A percentile compares a stretch with the other conserved stretches of the same genome.
Evolutionary conservation across 352 stramenopile species (phyloP).

Genomic region (Thalassiosira exigua): DNA sequence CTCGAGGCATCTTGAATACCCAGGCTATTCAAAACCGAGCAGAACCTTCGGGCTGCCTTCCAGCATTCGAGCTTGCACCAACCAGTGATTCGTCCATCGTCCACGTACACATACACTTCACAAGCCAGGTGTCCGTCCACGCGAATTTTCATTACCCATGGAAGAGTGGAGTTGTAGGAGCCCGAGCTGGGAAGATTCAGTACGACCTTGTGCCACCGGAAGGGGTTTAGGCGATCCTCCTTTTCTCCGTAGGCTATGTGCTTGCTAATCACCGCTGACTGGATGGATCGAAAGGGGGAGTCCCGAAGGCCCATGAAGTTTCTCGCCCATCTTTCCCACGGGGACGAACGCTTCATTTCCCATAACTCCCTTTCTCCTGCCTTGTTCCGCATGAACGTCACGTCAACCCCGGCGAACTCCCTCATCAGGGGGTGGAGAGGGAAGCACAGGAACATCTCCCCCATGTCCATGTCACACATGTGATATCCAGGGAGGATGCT

Average conservation of each 20-base stretch:
- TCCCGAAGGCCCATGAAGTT: constrained; percentile 45
- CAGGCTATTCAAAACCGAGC: background rate
- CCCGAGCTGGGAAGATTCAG: constrained; percentile 20
- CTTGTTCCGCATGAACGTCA: constrained; percentile 1
- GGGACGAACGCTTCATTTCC: background rate
- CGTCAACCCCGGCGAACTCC: constrained; percentile 34
- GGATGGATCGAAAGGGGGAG: constrained; percentile 26
- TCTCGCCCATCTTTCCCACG: constrained; percentile 35
- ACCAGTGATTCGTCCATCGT: constrained; percentile 6
- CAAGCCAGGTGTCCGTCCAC: constrained; percentile 5
- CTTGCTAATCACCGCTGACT: constrained; percentile 10
- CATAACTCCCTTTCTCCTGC: background rate
- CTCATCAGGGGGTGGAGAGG: background rate
- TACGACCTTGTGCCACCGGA: constrained; percentile 24
- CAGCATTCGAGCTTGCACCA: background rate
- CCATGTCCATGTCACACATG: constrained; percentile 33
- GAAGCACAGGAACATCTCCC: constrained; percentile 52
- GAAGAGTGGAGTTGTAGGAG: constrained; percentile 5
- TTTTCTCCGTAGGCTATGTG: constrained; percentile 1
- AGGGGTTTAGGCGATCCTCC: constrained; percentile 7
- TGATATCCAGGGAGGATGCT: constrained; percentile 20
- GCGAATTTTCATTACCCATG: constrained; percentile 30
- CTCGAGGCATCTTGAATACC: constrained; percentile 16
- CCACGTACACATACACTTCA: constrained; percentile 30
- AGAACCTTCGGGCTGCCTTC: background rate